Conservation (phyloP, 129 eudicot species). For the Deinandra increscens region DNA sequence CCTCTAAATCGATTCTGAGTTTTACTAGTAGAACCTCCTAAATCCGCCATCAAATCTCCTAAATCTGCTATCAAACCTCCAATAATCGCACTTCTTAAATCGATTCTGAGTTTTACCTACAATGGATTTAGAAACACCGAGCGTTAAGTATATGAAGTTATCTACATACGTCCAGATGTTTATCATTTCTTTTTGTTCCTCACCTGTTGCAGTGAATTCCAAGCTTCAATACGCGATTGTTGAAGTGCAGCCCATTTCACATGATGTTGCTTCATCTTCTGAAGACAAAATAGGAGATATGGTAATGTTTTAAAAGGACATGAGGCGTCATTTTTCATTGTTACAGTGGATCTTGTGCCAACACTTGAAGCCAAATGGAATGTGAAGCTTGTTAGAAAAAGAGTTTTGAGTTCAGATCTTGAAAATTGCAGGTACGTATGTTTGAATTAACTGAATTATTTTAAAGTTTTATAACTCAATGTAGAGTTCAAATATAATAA, state of each 20-base stretch:
- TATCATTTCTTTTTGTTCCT: constrained; percentile 14
- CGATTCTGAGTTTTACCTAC: too few relatives aligned
- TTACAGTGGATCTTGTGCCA: constrained; percentile 79
- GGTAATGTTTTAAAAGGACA: constrained; percentile 60
- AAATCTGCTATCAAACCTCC: too few relatives aligned
- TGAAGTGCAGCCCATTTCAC: constrained; percentile 48
- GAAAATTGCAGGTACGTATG: constrained; percentile 74
- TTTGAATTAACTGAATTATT: neutral
- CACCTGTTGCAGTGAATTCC: constrained; percentile 95
- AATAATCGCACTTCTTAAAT: too few relatives aligned
- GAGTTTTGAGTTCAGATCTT: constrained; percentile 73
- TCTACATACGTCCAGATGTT: constrained; percentile 18
- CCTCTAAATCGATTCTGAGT: too few relatives aligned
- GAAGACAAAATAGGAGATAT: constrained; percentile 48
- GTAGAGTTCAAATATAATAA: too few relatives aligned
- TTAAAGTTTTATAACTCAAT: too few relatives aligned
- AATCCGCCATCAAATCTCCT: too few relatives aligned
- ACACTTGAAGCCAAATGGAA: constrained; percentile 85
- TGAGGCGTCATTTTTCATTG: constrained; percentile 55
- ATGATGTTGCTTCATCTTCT: constrained; percentile 47
- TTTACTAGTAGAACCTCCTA: too few relatives aligned
- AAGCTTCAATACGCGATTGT: constrained; percentile 89
- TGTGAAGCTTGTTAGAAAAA: constrained; percentile 61
- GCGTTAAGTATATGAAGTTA: neutral
- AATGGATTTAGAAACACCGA: too few relatives aligned